Percentiles rank a stretch among this genome's conserved stretches.
phyloP scores from a whole-genome alignment of 2,329 filamentous ascomycete genomes.

The Plenodomus biglobosus region DNA sequence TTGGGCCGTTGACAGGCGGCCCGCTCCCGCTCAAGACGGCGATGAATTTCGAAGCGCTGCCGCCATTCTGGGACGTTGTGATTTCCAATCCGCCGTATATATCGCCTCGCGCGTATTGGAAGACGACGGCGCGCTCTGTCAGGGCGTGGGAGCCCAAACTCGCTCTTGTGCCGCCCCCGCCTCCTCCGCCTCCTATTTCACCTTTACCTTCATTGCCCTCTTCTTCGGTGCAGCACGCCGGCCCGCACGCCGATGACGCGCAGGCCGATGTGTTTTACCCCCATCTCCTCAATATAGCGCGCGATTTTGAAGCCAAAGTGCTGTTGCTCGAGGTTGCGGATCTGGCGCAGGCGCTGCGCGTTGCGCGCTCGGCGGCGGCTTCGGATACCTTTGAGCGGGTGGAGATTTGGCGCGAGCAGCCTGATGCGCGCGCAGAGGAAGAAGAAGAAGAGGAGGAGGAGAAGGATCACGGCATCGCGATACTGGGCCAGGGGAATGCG shows the following conservation, averaged over 20 bases:
- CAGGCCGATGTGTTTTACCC: conserved; percentile 66
- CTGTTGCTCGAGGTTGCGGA: conserved; percentile 74
- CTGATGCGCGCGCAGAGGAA: conserved; percentile 8
- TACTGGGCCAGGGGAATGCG: conserved; percentile 47
- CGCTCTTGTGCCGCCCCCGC: conserved; percentile 66
- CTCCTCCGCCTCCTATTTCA: no score
- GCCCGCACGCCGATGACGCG: conserved; percentile 21
- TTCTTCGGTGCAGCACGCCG: no score
- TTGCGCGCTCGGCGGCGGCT: conserved; percentile 53
- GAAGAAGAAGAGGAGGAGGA: neutral
- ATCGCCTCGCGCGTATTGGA: conserved; percentile 63
- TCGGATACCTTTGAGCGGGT: conserved; percentile 44
- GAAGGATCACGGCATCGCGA: conserved; percentile 19
- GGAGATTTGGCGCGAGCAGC: conserved; percentile 73
- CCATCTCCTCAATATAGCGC: conserved; percentile 60
- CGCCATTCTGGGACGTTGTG: conserved; percentile 60
- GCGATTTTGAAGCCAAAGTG: conserved; percentile 54
- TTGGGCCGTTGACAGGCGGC: conserved; percentile 40
- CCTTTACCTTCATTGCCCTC: no score
- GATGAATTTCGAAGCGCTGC: conserved; percentile 15
- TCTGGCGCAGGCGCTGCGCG: conserved; percentile 65
- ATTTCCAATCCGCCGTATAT: conserved; percentile 93
- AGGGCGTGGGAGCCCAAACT: conserved; percentile 77
- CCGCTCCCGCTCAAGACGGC: conserved; percentile 17
- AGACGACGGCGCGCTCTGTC: conserved; percentile 70